Base-by-base conservation (phyloP, 1,139 yeast species). In the Yamadazyma membranifaciens region DNA sequence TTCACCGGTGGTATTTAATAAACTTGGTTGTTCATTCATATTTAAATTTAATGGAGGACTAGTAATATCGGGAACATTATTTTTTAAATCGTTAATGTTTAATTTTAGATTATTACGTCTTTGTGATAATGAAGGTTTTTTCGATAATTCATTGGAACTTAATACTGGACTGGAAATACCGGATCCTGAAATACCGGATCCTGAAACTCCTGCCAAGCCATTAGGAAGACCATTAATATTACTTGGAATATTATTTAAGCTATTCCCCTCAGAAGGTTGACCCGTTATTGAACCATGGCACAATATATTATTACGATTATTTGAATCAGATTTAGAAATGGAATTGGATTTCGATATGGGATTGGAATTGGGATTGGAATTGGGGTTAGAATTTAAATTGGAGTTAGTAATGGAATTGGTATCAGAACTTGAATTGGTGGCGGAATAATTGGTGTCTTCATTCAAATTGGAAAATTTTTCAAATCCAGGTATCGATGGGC, bases 101-200 rank as follows among this genome's bases (percentile, higher is more conserved):
- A 77, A 52, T 44, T 74, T 75, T 76, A 77, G 65, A 1, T 81
- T 84, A 20, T 20, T 20, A 54, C 85, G 62, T 58, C 85, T 68
- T 58, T 78, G 81, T 1, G 84, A 77, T 30, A 80, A 60, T 1
- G 84, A 73, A 2, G 77, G 72, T 48, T 72, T 76, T 40, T 63
- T 64, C 12, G 54, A 39, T 6, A 62, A 41, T 9, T 59, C 67
- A 35, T 44, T 11, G 15, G 39, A 11, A 9, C 27, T 20, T 11
- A 13, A 14, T 20, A 20, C 24, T 6, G 24, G 24, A 20, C 24
- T 20, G 5, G 24, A 20, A 20, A 20, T 20, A 20, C 24, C 24
- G 7, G 24, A 20, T 20, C 24, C 24, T 20, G 24, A 20, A 20
- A 20, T 20, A 5, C 24, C 24, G 7, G 5, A 7, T 6, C 24